A percentile compares a stretch with the other conserved stretches of the same genome.
Evolutionary conservation across 768 basidiomycete genomes (phyloP).

Genomic region (Pleurotus tuoliensis): DNA sequence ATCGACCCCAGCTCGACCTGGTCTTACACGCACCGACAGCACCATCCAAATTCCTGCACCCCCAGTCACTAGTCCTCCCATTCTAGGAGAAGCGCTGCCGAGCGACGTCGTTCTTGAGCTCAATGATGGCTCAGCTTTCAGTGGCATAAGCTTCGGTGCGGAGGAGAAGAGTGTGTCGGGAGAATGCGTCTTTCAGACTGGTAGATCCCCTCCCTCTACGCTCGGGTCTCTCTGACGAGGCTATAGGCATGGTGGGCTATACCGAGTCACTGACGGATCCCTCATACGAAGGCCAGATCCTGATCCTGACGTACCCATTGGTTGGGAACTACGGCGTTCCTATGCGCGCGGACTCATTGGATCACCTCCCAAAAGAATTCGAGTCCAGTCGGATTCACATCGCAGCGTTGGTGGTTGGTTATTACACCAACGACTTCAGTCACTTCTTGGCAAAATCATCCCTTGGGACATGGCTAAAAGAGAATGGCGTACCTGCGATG

Average conservation of each 20-base stretch:
- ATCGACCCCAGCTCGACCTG: neutral
- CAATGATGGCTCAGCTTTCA: slow-evolving; percentile 81
- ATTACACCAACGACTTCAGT: slow-evolving; percentile 91
- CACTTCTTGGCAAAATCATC: slow-evolving; percentile 92
- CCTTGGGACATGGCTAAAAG: slow-evolving; percentile 89
- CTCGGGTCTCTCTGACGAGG: slow-evolving; percentile 7
- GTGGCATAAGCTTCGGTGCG: slow-evolving; percentile 93
- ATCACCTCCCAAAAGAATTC: slow-evolving; percentile 70
- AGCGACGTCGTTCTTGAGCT: slow-evolving; percentile 81
- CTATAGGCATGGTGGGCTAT: slow-evolving; percentile 96
- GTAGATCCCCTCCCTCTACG: slow-evolving; percentile 41
- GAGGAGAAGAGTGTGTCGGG: slow-evolving; percentile 88
- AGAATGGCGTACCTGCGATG: slow-evolving; percentile 90
- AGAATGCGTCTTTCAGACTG: slow-evolving; percentile 99
- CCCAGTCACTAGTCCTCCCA: slow-evolving; percentile 25
- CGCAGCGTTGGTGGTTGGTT: slow-evolving; percentile 85
- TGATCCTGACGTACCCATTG: slow-evolving; percentile 94
- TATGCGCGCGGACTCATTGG: slow-evolving; percentile 44
- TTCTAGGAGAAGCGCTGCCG: slow-evolving; percentile 26
- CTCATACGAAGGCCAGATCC: slow-evolving; percentile 97
- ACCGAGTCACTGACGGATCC: slow-evolving; percentile 98
- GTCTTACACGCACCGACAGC: slow-evolving; percentile 3
- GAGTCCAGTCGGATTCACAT: slow-evolving; percentile 96
- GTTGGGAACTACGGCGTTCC: slow-evolving; percentile 98
- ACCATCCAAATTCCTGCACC: slow-evolving; percentile 8